Conservation (phyloP, 306 rosid genomes). For the Sicyos baderoa region DNA sequence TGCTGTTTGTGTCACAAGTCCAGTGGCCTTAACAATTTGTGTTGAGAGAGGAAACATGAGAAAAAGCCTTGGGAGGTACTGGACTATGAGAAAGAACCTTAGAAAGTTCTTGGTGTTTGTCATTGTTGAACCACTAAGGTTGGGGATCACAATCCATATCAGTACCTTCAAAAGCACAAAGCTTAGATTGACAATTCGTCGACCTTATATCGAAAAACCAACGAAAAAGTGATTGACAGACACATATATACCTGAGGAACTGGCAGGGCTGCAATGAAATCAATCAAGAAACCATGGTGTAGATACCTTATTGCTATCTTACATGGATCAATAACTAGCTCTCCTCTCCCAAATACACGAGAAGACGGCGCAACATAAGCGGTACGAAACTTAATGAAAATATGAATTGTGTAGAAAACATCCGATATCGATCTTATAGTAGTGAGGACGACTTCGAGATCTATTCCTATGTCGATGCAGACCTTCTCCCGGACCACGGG, state of each 20-base stretch:
- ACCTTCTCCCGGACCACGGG: conserved; percentile 25
- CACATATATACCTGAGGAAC: conserved; percentile 38
- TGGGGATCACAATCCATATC: conserved; percentile 79
- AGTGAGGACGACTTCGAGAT: conserved; percentile 37
- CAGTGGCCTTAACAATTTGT: conserved; percentile 74
- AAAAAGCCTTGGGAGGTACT: conserved; percentile 68
- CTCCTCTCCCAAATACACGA: conserved; percentile 56
- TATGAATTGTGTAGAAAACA: conserved; percentile 39
- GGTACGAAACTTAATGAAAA: conserved; percentile 35
- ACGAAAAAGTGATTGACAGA: neutral
- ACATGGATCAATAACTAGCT: conserved; percentile 40
- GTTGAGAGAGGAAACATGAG: conserved; percentile 82
- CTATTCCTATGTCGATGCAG: conserved; percentile 33
- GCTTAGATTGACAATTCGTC: neutral
- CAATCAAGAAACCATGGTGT: conserved; percentile 31
- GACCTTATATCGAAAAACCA: neutral
- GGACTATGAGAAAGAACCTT: conserved; percentile 66
- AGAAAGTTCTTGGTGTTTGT: conserved; percentile 74
- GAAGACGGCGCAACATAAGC: conserved; percentile 53
- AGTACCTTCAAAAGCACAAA: conserved; percentile 45
- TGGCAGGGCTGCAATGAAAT: conserved; percentile 47
- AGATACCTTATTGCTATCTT: conserved; percentile 42
- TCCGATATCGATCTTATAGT: conserved; percentile 37
- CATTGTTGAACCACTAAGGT: conserved; percentile 69
- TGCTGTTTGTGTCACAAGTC: conserved; percentile 82